Base-by-base conservation (phyloP, 805 yeast species). In the Tetrapisispora namnaoensis region DNA sequence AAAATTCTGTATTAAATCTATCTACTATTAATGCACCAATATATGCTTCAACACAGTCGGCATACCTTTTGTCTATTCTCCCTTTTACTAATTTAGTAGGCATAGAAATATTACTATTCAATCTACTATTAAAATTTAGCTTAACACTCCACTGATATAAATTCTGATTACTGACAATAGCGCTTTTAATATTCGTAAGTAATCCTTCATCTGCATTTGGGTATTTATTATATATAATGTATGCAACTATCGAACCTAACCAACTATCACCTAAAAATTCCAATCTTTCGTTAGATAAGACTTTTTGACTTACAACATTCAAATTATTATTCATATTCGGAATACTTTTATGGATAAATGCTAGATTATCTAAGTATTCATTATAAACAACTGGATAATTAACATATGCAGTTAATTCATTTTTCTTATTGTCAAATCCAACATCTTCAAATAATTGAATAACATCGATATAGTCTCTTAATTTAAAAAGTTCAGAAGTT, bases 31-130 rank as follows among this genome's bases (percentile, higher is more conserved):
- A 66, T 0, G 91, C 97, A 1, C 95, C 96, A 43, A 90, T 73
- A 57, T 89, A 89, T 0, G 96, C 95, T 65, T 90, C 97, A 58
- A 89, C 83, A 2, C 84, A 78, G 69, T 90, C 97, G 0, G 96
- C 95, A 59, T 74, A 75, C 27, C 57, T 47, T 42, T 57, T 58
- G 4, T 51, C 44, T 7, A 83, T 70, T 61, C 86, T 88, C 53
- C 75, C 76, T 49, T 73, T 77, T 5, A 83, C 80, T 35, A 68
- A 66, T 37, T 67, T 59, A 38, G 72, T 68, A 14, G 70, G 58
- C 32, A 70, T 77, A 47, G 77, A 77, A 30, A 74, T 70, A 54
- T 74, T 72, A 50, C 72, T 70, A 47, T 73, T 68, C 51, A 86
- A 68, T 47, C 70, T 69, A 49, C 75, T 70, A 54, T 79, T 80